A percentile compares a stretch with the other conserved stretches of the same genome.
Conservation (phyloP, 352 stramenopile species). For the Blastocystis sp. region DNA sequence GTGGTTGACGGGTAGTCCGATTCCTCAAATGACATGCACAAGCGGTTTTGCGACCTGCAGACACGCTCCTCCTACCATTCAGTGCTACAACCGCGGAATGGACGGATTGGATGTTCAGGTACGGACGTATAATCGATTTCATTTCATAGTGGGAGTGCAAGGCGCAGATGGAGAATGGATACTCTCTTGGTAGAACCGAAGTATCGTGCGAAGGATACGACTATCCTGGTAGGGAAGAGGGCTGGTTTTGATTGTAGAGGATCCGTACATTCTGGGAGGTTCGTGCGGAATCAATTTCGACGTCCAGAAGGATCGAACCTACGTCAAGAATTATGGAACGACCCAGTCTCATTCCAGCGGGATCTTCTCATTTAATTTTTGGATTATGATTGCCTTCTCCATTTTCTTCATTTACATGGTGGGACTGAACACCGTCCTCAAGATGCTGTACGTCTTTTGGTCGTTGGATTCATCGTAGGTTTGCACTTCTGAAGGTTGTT, state of each 20-base stretch:
- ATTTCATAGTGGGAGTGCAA: slow-evolving; percentile 47
- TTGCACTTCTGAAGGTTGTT: background rate
- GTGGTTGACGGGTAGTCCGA: background rate
- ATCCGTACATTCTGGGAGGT: slow-evolving; percentile 41
- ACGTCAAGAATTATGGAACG: background rate
- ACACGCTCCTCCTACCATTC: slow-evolving; percentile 32
- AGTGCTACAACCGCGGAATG: slow-evolving; percentile 46
- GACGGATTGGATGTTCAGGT: slow-evolving; percentile 42
- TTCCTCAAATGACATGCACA: slow-evolving; percentile 50
- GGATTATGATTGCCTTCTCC: background rate
- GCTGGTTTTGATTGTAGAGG: background rate
- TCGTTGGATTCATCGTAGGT: background rate
- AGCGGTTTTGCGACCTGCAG: slow-evolving; percentile 8
- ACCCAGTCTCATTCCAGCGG: background rate
- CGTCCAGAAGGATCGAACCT: background rate
- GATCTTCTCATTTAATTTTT: background rate
- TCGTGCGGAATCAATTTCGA: slow-evolving; percentile 20
- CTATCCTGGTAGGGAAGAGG: slow-evolving; percentile 5
- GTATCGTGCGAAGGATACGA: slow-evolving; percentile 44
- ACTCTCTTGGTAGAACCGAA: slow-evolving; percentile 30
- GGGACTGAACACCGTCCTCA: slow-evolving; percentile 14
- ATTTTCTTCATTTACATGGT: slow-evolving; percentile 44
- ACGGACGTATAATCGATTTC: background rate
- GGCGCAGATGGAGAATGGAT: slow-evolving; percentile 23
- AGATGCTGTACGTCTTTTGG: background rate